Conservation (phyloP, 495 filamentous ascomycete genomes). For the Neurospora tetraspora region DNA sequence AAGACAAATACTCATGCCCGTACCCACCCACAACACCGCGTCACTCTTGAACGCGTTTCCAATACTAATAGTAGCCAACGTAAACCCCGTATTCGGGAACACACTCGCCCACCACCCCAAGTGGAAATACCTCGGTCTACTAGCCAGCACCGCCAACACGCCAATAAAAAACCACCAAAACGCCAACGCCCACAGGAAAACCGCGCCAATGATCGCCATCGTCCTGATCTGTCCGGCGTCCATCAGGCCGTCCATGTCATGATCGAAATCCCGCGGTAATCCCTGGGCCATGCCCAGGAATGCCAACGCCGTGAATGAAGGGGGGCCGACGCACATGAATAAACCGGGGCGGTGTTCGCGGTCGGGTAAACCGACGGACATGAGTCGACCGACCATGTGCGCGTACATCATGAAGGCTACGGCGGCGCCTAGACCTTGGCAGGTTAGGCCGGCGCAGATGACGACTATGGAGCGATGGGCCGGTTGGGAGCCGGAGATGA, state of each 20-base stretch:
- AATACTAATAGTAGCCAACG: constrained; percentile 38
- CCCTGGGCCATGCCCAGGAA: constrained; percentile 18
- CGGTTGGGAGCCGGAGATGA: constrained; percentile 32
- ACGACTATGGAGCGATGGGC: constrained; percentile 29
- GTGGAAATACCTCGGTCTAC: constrained; percentile 43
- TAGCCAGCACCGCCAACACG: constrained; percentile 40
- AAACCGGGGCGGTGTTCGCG: constrained; percentile 46
- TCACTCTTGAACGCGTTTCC: constrained; percentile 34
- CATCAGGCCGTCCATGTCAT: constrained; percentile 20
- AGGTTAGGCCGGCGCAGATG: constrained; percentile 39
- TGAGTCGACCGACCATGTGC: constrained; percentile 51
- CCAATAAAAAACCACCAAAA: constrained; percentile 68
- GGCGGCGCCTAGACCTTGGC: constrained; percentile 42
- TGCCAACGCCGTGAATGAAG: constrained; percentile 47
- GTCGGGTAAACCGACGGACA: constrained; percentile 46
- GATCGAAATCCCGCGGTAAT: constrained; percentile 26
- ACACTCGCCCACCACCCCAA: constrained; percentile 49
- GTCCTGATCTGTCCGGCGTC: constrained; percentile 29
- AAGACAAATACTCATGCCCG: constrained; percentile 44
- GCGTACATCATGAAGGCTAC: constrained; percentile 46
- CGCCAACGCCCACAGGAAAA: constrained; percentile 65
- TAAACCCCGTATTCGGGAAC: constrained; percentile 52
- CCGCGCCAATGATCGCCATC: constrained; percentile 43
- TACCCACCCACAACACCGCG: constrained; percentile 35
- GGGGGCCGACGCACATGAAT: constrained; percentile 63